Percentiles rank a stretch among this genome's conserved stretches.
Conservation (phyloP, 768 basidiomycete genomes). For the Phanerochaete carnosa region DNA sequence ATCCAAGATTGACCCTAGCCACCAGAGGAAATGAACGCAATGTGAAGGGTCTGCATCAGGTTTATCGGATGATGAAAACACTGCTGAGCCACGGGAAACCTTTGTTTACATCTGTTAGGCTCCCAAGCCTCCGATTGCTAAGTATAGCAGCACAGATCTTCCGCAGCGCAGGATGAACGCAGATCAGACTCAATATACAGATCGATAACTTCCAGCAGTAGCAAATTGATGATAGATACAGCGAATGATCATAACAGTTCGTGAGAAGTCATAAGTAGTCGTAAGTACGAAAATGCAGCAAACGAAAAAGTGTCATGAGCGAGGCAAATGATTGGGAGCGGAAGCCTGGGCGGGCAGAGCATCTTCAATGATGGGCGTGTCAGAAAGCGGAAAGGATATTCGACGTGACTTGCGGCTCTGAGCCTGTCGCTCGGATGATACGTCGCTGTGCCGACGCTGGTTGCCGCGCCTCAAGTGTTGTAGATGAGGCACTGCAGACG, state of each 20-base stretch:
- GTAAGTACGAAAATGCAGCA: not conserved
- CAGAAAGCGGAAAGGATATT: not conserved
- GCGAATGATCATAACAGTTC: not conserved
- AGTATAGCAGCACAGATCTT: not conserved
- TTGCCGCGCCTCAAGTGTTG: not conserved
- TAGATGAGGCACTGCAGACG: not conserved
- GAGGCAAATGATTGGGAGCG: not conserved
- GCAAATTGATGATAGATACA: not conserved
- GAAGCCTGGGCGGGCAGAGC: not conserved
- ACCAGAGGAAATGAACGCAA: too few species aligned
- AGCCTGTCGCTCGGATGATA: not conserved
- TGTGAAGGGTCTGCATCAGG: too few species aligned
- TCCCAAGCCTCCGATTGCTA: not conserved
- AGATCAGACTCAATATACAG: too few species aligned
- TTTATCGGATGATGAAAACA: too few species aligned
- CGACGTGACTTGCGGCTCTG: not conserved
- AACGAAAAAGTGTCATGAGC: not conserved
- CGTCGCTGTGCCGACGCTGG: not conserved
- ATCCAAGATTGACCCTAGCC: too few species aligned
- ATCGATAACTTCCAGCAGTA: not conserved
- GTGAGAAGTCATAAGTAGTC: not conserved
- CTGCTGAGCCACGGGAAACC: too few species aligned
- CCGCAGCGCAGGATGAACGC: too few species aligned
- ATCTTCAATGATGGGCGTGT: not conserved
- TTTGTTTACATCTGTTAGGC: not conserved